Evolutionary conservation across 768 basidiomycete species (phyloP), one percentile per base, ranked within the genome.

Genomic region (Leccinum aurantiacum): DNA sequence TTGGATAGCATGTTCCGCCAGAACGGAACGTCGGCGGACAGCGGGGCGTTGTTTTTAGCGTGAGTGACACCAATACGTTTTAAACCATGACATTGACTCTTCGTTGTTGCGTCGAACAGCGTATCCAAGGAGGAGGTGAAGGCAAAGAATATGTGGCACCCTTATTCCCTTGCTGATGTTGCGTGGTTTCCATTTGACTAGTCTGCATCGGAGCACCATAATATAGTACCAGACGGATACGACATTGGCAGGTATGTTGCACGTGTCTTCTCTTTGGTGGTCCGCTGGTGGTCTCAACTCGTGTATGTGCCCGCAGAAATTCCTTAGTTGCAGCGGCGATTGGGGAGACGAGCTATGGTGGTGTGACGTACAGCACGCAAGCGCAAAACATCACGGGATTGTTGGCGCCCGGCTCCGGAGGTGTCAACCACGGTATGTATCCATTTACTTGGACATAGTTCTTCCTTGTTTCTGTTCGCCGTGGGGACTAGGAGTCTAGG

Each of bases 41-140:
- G 70, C 33, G 76, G 76, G 1, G 79, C 81, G 4, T 69, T 88
- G 29, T 90, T 89, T 71, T 76, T 86, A 19, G 84, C 83, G 83
- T 85, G 68, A 64, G 83, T 72, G 2, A 3, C 31, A 8, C 14
- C 0, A 6, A 35, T 35, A 14, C 0, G 35, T 35, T 35, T 37
- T 37, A 6, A 6, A 37, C 0, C 37, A 15, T 15, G 37, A 37
- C 1, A 14, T 46, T 19, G 44, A 46, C 44, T 19, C n/a, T 19
- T 37, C 8, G 11, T 46, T 17, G 10, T 37, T 11, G 47, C 37
- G 15, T 37, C 37, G 14, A 37, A 27, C 59, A 82, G 83, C 3
- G 78, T 81, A 13, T 84, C 82, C 27, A 58, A 79, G 61, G 83
- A 84, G 69, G 74, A 82, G 72, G 74, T 76, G 2, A 56, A 54